phyloP scores from a whole-genome alignment of 2,329 filamentous ascomycete species.

The Aspergillus texensis region DNA sequence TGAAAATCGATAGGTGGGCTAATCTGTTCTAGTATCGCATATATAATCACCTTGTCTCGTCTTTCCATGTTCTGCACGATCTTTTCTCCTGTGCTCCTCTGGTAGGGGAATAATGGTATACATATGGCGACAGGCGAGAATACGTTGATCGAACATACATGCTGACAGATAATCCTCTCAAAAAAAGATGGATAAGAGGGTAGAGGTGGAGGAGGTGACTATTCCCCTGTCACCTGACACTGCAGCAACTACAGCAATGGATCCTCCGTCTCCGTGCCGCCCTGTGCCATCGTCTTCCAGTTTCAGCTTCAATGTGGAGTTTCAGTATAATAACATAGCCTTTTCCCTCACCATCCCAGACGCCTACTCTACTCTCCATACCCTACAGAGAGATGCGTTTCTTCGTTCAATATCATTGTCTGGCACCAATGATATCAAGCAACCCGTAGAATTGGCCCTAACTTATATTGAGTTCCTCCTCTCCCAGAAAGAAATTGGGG shows the following conservation, averaged over 20 bases:
- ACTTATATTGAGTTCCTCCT: slow-evolving; percentile 17
- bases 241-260: background rate
- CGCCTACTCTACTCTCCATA: slow-evolving; percentile 1
- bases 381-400: slow-evolving; percentile 13
- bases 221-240: slow-evolving; percentile 12
- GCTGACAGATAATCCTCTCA: background rate
- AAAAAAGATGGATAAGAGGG: background rate
- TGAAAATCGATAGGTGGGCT: background rate
- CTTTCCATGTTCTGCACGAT: background rate
- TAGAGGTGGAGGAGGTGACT: background rate
- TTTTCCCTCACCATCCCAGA: slow-evolving; percentile 11
- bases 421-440: background rate
- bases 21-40: background rate
- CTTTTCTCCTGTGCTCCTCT: background rate
- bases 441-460: slow-evolving; percentile 11
- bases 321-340: slow-evolving; percentile 2
- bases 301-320: slow-evolving; percentile 1
- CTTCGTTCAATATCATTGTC: slow-evolving; percentile 3
- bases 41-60: background rate
- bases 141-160: background rate
- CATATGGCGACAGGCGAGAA: background rate
- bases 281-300: background rate
- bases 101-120: background rate
- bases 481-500: background rate
- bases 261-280: background rate